These are phyloP conservation scores for Chaetomium cochliodes DNA, from an alignment of 495 filamentous ascomycete species.

Conservation along the genomic window DNA sequence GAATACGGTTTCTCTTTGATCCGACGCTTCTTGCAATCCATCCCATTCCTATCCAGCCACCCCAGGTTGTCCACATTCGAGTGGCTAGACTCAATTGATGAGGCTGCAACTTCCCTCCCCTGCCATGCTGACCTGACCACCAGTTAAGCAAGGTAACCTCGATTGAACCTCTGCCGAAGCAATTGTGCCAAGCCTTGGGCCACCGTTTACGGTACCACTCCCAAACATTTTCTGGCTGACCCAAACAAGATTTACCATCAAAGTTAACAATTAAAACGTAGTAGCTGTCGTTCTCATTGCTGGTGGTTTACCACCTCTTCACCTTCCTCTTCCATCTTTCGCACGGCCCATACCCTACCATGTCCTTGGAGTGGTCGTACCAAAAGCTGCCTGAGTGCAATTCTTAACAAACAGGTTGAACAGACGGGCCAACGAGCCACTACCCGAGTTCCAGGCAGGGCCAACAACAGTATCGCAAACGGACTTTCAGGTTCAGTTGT, in stretches of 20 bases:
- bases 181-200: background rate
- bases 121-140: too few relatives aligned
- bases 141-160: too few relatives aligned
- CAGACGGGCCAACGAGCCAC: too few relatives aligned
- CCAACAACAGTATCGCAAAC: background rate
- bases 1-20: too few relatives aligned
- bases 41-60: too few relatives aligned
- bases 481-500: background rate
- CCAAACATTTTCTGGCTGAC: conserved; percentile 7
- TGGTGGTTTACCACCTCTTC: conserved; percentile 4
- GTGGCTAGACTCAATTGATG: too few relatives aligned
- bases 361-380: conserved; percentile 3
- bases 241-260: background rate
- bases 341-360: conserved; percentile 1
- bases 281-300: background rate
- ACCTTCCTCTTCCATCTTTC: conserved; percentile 16
- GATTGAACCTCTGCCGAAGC: too few relatives aligned
- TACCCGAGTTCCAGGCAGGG: too few relatives aligned
- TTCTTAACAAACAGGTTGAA: background rate
- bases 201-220: background rate
- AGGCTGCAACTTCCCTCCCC: too few relatives aligned
- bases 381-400: background rate
- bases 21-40: too few relatives aligned
- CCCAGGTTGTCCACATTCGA: too few relatives aligned
- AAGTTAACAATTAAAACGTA: too few relatives aligned